Evolutionary conservation across 2,329 filamentous ascomycete species (phyloP), one percentile per base, ranked within the genome.

Genomic region (Cordyceps militaris): DNA sequence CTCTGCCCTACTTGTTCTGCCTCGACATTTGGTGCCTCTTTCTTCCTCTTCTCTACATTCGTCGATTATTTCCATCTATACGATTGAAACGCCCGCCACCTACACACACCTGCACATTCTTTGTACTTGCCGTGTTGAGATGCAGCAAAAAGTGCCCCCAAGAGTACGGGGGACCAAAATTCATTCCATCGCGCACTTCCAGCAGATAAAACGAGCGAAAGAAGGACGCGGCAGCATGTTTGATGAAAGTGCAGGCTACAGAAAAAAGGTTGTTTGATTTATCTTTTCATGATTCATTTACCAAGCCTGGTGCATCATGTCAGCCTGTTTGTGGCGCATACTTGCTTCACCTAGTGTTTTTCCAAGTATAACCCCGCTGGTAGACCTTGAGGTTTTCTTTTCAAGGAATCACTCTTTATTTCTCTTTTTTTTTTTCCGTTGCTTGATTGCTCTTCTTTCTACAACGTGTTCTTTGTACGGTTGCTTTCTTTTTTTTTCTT

Each of bases 41-140:
- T 47, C 11, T 23, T 13, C 21, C 40, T 57, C 26, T 56, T 28
- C 40, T 57, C 26, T 56, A 24, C 44, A 14, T 42, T 42, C 16
- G 24, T 49, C 34, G 32, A 28, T 56, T 43, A n/a, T n/a, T 46
- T 34, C n/a, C 24, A 34, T 57, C 38, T 43, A 44, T 38, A 57
- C 38, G 55, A 57, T 44, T 57, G 47, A 57, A n/a, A 57, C 55
- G 55, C 47, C 47, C 21, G 14, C 24, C 28, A 28, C 5, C 36
- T 11, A n/a, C 8, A 55, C 40, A 44, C 26, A 54, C 19, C 28
- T n/a, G 32, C 28, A 40, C 14, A 19, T 19, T 19, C 51, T 38
- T 5, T 14, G 2, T 13, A 24, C 19, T 19, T n/a, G 10, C 13
- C 6, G 16, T 8, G 3, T 38, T n/a, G 21, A 36, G 16, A 11